Evolutionary conservation across 257 asterid genomes (phyloP).

Genomic region (Agastache rugosa): DNA sequence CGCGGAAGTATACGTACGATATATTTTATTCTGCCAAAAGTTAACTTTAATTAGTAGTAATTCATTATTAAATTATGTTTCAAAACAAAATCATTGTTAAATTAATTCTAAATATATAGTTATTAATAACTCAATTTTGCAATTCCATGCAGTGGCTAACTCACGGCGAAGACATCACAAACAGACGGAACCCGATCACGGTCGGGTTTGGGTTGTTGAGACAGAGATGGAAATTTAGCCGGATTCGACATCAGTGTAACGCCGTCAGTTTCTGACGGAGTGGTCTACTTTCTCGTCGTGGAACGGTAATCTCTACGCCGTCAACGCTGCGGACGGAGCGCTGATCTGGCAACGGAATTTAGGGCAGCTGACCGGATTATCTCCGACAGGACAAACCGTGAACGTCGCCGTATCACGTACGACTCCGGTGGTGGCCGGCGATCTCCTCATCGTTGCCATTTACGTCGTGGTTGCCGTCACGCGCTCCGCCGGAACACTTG

Average conservation of each 20-base stretch:
- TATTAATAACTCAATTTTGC: not conserved
- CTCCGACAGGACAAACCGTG: constrained; percentile 37
- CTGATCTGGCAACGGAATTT: constrained; percentile 65
- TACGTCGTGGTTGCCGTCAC: constrained; percentile 65
- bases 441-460: constrained; percentile 56
- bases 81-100: not conserved
- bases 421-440: constrained; percentile 64
- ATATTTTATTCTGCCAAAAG: no score
- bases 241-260: constrained; percentile 78
- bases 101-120: not conserved
- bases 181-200: constrained; percentile 43
- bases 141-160: not conserved
- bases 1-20: not conserved
- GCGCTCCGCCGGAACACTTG: constrained; percentile 54
- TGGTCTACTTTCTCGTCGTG: constrained; percentile 72
- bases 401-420: constrained; percentile 66
- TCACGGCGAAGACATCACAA: no score
- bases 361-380: constrained; percentile 58
- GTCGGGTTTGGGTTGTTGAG: constrained; percentile 39
- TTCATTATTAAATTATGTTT: no score
- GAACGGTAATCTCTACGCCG: constrained; percentile 73
- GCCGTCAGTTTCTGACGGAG: constrained; percentile 64
- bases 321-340: constrained; percentile 52
- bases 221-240: constrained; percentile 60
- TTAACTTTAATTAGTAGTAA: no score